Percentiles rank a stretch among this genome's conserved stretches.
Conservation (phyloP, 192 early-diverging fungal species). For the Coemansia sp. region DNA sequence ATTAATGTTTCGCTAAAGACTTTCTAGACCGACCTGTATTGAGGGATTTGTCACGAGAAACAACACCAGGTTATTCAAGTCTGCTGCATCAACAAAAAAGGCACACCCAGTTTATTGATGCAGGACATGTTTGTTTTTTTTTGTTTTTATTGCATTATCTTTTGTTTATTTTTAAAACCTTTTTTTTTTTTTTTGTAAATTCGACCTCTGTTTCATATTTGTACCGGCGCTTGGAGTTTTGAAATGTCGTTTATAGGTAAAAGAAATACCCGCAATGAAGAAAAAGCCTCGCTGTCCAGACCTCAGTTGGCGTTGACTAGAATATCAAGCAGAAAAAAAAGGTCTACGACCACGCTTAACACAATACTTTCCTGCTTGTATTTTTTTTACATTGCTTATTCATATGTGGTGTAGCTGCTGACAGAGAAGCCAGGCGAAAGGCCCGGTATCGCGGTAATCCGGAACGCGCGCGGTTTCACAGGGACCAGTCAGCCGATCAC, state of each 20-base stretch:
- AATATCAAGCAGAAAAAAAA: too few relatives aligned
- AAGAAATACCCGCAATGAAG: neutral
- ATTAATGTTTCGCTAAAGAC: neutral
- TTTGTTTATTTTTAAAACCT: neutral
- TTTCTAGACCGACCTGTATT: neutral
- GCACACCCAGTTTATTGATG: neutral
- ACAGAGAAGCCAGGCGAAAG: slow-evolving; percentile 38
- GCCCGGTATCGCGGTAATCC: slow-evolving; percentile 51
- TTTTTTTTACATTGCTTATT: neutral
- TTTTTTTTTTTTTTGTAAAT: neutral
- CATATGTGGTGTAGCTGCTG: slow-evolving; percentile 6
- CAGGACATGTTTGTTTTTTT: neutral
- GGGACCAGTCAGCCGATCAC: slow-evolving; percentile 11
- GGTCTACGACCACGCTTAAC: neutral
- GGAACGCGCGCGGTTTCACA: slow-evolving; percentile 40
- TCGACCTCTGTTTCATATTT: neutral
- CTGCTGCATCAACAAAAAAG: neutral
- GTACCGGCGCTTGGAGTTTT: neutral
- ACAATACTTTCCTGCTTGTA: neutral
- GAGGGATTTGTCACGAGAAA: neutral
- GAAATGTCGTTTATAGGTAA: neutral
- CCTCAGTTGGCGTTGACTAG: too few relatives aligned
- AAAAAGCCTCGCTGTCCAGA: too few relatives aligned
- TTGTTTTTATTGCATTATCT: neutral
- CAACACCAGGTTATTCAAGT: neutral